phyloP scores from a whole-genome alignment of 768 basidiomycete genomes.

The Clitopilus passeckerianus region DNA sequence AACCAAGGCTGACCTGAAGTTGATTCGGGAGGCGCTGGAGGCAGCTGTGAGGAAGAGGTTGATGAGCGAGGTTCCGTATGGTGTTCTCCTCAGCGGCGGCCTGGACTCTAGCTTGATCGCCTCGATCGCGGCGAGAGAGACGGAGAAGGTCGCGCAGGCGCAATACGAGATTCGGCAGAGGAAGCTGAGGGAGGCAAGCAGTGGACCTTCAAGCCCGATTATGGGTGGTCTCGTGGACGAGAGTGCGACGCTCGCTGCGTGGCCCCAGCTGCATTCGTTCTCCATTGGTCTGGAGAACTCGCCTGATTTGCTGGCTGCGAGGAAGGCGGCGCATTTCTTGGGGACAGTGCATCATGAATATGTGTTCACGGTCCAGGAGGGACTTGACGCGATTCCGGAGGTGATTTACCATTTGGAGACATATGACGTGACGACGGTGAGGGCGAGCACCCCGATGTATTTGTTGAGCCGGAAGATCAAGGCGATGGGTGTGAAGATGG shows the following conservation, averaged over 20 bases:
- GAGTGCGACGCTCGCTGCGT: slow-evolving; percentile 76
- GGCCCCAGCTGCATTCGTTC: slow-evolving; percentile 98
- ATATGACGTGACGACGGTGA: slow-evolving; percentile 97
- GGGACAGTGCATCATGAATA: slow-evolving; percentile 98
- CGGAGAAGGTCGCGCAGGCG: slow-evolving; percentile 81
- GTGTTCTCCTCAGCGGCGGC: slow-evolving; percentile 92
- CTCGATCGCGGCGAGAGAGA: slow-evolving; percentile 90
- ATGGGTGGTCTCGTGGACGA: slow-evolving; percentile 41
- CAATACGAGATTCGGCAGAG: slow-evolving; percentile 70
- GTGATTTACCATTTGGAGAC: slow-evolving; percentile 99
- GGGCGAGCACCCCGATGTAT: slow-evolving; percentile 99
- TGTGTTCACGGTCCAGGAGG: slow-evolving; percentile 97
- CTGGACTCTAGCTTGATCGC: slow-evolving; percentile 96
- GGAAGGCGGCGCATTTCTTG: slow-evolving; percentile 88
- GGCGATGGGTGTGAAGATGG: slow-evolving; percentile 99
- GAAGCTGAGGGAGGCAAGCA: slow-evolving; percentile 46
- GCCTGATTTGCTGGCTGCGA: slow-evolving; percentile 90
- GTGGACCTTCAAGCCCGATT: slow-evolving; percentile 55
- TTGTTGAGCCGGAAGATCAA: slow-evolving; percentile 97
- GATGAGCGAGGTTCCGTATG: slow-evolving; percentile 98
- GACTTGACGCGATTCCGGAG: slow-evolving; percentile 93
- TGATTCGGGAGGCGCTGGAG: slow-evolving; percentile 80
- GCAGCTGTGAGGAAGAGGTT: slow-evolving; percentile 89
- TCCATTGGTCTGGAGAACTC: slow-evolving; percentile 94
- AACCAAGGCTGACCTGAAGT: slow-evolving; percentile 55